Evolutionary conservation across 805 yeast genomes (phyloP).

Genomic region (Cyberlindnera xylosilytica): DNA sequence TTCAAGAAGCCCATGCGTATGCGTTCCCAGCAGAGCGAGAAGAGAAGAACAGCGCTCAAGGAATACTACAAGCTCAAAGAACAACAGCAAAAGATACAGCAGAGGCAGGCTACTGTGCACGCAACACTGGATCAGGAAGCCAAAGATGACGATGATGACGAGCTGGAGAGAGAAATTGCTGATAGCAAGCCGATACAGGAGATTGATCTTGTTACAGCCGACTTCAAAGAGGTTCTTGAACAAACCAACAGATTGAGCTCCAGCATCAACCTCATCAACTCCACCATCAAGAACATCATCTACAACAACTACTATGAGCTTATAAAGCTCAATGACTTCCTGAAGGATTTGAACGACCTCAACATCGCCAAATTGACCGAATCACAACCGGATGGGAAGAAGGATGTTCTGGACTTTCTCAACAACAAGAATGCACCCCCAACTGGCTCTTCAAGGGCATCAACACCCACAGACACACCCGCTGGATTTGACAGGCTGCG

Average conservation of each 20-base stretch:
- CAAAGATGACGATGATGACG: conserved; percentile 21
- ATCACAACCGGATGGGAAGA: conserved; percentile 3
- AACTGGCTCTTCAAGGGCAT: neutral
- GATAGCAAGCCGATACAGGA: conserved; percentile 20
- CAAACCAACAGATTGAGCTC: conserved; percentile 41
- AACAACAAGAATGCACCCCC: neutral
- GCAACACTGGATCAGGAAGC: conserved; percentile 6
- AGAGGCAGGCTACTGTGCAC: no score
- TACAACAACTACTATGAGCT: conserved; percentile 75
- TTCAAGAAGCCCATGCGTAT: conserved; percentile 26
- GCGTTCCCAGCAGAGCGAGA: conserved; percentile 22
- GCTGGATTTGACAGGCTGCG: conserved; percentile 14
- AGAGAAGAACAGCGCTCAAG: conserved; percentile 39
- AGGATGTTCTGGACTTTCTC: conserved; percentile 17
- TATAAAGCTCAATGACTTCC: conserved; percentile 60
- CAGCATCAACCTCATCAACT: conserved; percentile 49
- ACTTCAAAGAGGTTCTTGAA: conserved; percentile 32
- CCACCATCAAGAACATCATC: conserved; percentile 65
- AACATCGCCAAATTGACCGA: conserved; percentile 13
- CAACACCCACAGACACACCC: neutral
- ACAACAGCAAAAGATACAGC: conserved; percentile 20
- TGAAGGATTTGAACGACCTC: conserved; percentile 35
- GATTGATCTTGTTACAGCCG: conserved; percentile 27
- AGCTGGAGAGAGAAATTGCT: conserved; percentile 29
- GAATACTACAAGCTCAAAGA: conserved; percentile 40